Percentiles rank a stretch among this genome's conserved stretches.
phyloP scores from a whole-genome alignment of 2,329 filamentous ascomycete genomes.

The Plectosphaerella sp. region DNA sequence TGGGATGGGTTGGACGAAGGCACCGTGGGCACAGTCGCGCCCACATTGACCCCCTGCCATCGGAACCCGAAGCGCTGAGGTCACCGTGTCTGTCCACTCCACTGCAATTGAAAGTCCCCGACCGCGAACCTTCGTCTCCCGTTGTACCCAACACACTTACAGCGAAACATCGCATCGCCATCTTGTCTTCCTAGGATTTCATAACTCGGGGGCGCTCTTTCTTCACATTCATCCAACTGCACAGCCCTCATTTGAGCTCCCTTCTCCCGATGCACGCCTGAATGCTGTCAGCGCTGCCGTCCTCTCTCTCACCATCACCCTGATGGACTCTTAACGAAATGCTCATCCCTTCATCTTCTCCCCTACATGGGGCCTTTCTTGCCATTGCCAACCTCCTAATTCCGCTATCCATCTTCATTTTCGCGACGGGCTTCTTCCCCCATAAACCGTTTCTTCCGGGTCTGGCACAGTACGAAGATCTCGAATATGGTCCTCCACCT shows the following conservation, averaged over 20 bases:
- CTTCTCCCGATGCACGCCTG: background rate
- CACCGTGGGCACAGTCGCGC: too few relatives aligned
- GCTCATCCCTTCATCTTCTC: slow-evolving; percentile 5
- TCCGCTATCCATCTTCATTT: slow-evolving; percentile 68
- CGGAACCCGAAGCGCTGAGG: too few relatives aligned
- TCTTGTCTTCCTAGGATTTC: too few relatives aligned
- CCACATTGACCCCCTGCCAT: too few relatives aligned
- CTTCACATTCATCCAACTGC: background rate
- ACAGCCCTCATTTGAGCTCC: background rate
- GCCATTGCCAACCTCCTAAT: slow-evolving; percentile 71
- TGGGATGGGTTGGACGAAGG: too few relatives aligned
- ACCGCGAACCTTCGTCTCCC: too few relatives aligned
- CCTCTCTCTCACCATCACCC: slow-evolving; percentile 2
- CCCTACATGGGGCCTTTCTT: slow-evolving; percentile 33
- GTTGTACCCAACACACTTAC: too few relatives aligned
- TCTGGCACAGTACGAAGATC: slow-evolving; percentile 62
- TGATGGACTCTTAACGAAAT: slow-evolving; percentile 11
- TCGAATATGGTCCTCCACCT: slow-evolving; percentile 52
- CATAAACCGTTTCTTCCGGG: slow-evolving; percentile 93
- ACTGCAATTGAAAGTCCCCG: too few relatives aligned
- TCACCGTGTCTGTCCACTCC: background rate
- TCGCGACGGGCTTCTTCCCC: slow-evolving; percentile 92
- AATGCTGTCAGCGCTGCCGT: background rate
- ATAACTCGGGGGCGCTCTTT: too few relatives aligned
- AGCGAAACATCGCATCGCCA: too few relatives aligned